These are phyloP conservation scores for Pythium coloratum DNA, from an alignment of 352 stramenopile species.

Conservation along the genomic window DNA sequence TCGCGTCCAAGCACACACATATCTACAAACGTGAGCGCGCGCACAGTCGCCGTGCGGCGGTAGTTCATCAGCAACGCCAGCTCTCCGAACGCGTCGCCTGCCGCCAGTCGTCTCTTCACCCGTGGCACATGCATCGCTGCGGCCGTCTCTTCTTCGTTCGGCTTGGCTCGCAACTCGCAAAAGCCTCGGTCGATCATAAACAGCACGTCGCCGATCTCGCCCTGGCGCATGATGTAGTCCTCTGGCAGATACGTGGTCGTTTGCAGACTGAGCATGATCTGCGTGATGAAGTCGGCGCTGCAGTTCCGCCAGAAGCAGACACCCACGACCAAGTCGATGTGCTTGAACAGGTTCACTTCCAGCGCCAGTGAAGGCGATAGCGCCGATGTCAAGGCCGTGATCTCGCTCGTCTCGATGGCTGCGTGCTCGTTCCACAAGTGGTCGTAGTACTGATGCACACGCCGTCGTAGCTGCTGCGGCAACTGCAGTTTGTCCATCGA, in stretches of 20 bases:
- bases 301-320: conserved; percentile 34
- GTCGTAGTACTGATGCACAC: conserved; percentile 42
- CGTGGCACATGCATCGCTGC: conserved; percentile 11
- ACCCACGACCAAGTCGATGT: conserved; percentile 33
- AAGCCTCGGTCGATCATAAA: conserved; percentile 40
- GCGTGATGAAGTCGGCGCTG: conserved; percentile 34
- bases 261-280: conserved; percentile 30
- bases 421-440: conserved; percentile 39
- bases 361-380: conserved; percentile 33
- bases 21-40: conserved; percentile 29
- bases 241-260: conserved; percentile 36
- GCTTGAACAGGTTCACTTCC: conserved; percentile 41
- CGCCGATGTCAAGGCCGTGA: conserved; percentile 22
- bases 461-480: conserved; percentile 23
- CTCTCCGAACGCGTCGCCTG: conserved; percentile 37
- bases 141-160: conserved; percentile 2
- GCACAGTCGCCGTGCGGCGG: conserved; percentile 28
- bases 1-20: conserved; percentile 24
- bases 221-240: conserved; percentile 41
- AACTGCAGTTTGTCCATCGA: conserved; percentile 35
- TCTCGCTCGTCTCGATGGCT: conserved; percentile 27
- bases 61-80: conserved; percentile 41
- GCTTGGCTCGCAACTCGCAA: conserved; percentile 23
- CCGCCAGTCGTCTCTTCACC: conserved; percentile 24
- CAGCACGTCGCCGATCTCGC: conserved; percentile 35